Evolutionary conservation across 106 monocot species (phyloP), one percentile per base, ranked within the genome.

Genomic region (Dioscorea alata): DNA sequence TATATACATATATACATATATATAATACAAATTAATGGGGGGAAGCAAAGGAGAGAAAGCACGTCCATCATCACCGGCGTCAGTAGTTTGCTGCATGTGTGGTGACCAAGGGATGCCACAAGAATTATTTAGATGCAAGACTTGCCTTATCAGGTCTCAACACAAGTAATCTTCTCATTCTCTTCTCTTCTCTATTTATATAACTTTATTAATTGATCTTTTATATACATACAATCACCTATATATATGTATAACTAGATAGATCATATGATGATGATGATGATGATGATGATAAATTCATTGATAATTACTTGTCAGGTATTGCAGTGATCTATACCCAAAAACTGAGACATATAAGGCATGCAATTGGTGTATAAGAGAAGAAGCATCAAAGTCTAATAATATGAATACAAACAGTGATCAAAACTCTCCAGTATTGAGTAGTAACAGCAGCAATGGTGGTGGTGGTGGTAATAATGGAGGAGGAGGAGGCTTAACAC

Each of bases 311-410:
- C 28, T 28, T 28, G 28, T 42, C 80, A 88, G 88, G 64, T 86
- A 86, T 28, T 86, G 86, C 79, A 86, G 86, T 67, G 64, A 83
- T 58, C 82, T 86, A 10, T 86, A 86, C 67, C 86, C 79, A 6
- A 82, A 67, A 59, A 63, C 60, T 0, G 73, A 76, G 16, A 4
- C 56, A 1, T 86, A 88, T 65, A 51, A 71, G 8, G 59, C 79
- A 34, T 88, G 88, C 73, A 88, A 88, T 66, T 88, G 88, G 88
- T 88, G 88, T 51, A 33, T 88, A 54, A 70, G 83, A 60, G 80
- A 76, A 59, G 73, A 83, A 18, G 79, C 24, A 18, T 64, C 34
- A n/a, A 78, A 78, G 53, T 15, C 42, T 5, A 42, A 42, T 42
- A 42, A 42, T 10, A 42, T 42, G 42, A 42, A 42, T 10, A 42